A percentile compares a stretch with the other conserved stretches of the same genome.
Conservation (phyloP, 495 filamentous ascomycete genomes). For the Lentithecium fluviatile region DNA sequence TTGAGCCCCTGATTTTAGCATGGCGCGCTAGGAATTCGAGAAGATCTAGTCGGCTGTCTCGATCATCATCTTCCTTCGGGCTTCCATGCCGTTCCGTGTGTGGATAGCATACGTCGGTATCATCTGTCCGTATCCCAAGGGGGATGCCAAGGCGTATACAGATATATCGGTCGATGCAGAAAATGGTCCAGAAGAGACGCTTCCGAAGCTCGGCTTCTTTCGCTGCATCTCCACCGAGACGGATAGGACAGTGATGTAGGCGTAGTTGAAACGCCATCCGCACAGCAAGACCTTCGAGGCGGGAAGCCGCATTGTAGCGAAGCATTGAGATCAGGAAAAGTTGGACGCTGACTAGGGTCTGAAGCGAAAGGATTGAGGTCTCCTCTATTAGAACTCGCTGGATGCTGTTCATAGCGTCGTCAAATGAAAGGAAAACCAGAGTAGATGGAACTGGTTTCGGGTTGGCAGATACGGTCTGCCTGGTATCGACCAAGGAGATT, state of each 20-base stretch:
- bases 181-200: conserved; percentile 54
- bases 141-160: conserved; percentile 52
- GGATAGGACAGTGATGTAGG: conserved; percentile 51
- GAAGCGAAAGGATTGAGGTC: conserved; percentile 45
- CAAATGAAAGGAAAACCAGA: conserved; percentile 45
- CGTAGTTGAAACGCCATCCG: conserved; percentile 52
- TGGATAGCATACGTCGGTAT: conserved; percentile 55
- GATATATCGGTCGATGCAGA: conserved; percentile 51
- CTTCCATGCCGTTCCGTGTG: conserved; percentile 16
- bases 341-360: conserved; percentile 50
- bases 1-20: conserved; percentile 46
- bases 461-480: background rate
- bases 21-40: conserved; percentile 48
- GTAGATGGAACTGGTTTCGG: conserved; percentile 37
- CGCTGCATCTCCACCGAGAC: conserved; percentile 45
- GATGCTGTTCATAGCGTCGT: conserved; percentile 43
- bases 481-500: conserved; percentile 39
- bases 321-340: conserved; percentile 50
- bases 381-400: conserved; percentile 42
- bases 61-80: background rate
- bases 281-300: conserved; percentile 49
- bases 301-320: conserved; percentile 51
- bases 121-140: conserved; percentile 53
- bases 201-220: conserved; percentile 46
- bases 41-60: conserved; percentile 35